Evolutionary conservation across 139 green algal species (phyloP), one percentile per base, ranked within the genome.

Genomic region (Coelastrella sp.): DNA sequence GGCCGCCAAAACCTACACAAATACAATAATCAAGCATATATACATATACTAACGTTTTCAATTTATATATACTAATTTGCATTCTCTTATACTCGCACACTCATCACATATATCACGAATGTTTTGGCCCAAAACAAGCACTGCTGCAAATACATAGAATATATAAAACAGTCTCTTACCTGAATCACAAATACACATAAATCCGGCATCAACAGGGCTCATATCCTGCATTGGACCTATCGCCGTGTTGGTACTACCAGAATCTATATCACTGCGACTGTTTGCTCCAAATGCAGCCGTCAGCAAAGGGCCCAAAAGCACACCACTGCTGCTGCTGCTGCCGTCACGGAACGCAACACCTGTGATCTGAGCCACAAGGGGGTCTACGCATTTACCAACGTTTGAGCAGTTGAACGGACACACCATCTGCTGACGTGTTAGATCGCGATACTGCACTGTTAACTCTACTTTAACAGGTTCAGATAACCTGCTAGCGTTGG

Each of bases 401-500:
- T 32, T n/a, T 15, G 25, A 59, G 60, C 78, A 84, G 78, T 84
- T 45, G 41, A 84, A 84, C 17, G 78, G 78, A 41, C 78, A 84
- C 8, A 38, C 59, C 4, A 64, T 64, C 0, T 38, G 23, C 9
- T 53, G 53, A 5, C 78, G 40, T 25, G 45, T 71, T 19, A 84
- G 78, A 35, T 84, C 59, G 25, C 57, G n/a, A 40, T 76, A 84
- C 78, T 62, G 23, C 25, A 84, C 60, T 3, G 21, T 30, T 8
- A 84, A 43, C 13, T 27, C 38, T 23, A 75, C 25, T 9, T 48
- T 45, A 2, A 34, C 78, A 3, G 78, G 62, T 27, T 75, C 40
- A 7, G 23, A 34, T 17, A 64, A 40, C 5, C 60, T 38, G 5
- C 25, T 75, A 4, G 78, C 40, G 40, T 84, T 84, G 78, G 40